Conservation (phyloP, 345 rosid species). For the Lagerstroemia speciosa region DNA sequence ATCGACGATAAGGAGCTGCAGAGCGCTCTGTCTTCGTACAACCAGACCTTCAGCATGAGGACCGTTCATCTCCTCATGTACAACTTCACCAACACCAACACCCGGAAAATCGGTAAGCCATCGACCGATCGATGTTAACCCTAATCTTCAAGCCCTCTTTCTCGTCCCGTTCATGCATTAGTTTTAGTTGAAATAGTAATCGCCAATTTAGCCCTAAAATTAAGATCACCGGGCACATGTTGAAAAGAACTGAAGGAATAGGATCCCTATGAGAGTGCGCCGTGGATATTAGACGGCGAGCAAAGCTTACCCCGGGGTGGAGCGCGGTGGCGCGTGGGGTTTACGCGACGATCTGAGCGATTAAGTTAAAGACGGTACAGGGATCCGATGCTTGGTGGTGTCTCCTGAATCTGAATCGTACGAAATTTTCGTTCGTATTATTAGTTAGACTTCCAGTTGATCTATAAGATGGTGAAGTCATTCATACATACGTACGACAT, state of each 20-base stretch:
- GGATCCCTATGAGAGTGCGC: not conserved
- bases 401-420: not conserved
- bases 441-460: no score
- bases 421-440: no score
- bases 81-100: slow-evolving; percentile 61
- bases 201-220: not conserved
- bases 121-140: not conserved
- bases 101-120: slow-evolving; percentile 61
- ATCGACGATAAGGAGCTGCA: slow-evolving; percentile 90
- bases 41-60: slow-evolving; percentile 80
- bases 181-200: not conserved
- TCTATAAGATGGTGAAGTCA: no score
- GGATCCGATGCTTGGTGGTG: not conserved
- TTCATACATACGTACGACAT: no score
- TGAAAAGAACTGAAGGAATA: not conserved
- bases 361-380: not conserved
- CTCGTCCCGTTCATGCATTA: not conserved
- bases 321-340: not conserved
- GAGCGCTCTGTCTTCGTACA: slow-evolving; percentile 66
- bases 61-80: slow-evolving; percentile 88
- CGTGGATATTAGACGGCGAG: not conserved
- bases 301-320: not conserved
- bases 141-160: not conserved
- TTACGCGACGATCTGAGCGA: not conserved
- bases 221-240: not conserved